A percentile compares a stretch with the other conserved stretches of the same genome.
These are phyloP conservation scores for Aspergillaceae sp. DNA, from an alignment of 2,329 filamentous ascomycete species.

Conservation along the genomic window DNA sequence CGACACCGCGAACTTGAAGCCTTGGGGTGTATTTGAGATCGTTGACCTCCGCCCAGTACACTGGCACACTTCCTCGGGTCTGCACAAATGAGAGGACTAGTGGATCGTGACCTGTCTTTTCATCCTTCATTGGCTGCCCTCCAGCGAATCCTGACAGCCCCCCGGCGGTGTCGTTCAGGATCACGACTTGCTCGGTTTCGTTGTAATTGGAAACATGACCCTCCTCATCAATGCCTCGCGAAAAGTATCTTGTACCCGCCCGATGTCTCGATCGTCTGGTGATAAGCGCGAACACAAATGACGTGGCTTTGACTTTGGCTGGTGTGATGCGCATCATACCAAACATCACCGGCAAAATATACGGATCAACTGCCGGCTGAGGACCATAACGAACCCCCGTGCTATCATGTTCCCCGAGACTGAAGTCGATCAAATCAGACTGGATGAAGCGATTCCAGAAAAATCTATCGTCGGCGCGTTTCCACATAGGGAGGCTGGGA, in stretches of 20 bases:
- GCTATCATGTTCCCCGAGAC: conserved; percentile 47
- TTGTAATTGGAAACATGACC: conserved; percentile 99
- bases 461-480: conserved; percentile 89
- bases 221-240: conserved; percentile 83
- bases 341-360: conserved; percentile 90
- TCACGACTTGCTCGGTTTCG: conserved; percentile 87
- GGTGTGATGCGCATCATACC: conserved; percentile 89
- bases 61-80: conserved; percentile 89
- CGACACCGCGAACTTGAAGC: conserved; percentile 76
- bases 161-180: conserved; percentile 72
- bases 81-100: conserved; percentile 94
- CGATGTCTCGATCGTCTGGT: conserved; percentile 81
- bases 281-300: conserved; percentile 77
- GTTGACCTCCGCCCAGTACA: conserved; percentile 95
- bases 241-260: conserved; percentile 89
- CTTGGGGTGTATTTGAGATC: conserved; percentile 84
- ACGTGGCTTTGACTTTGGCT: conserved; percentile 74
- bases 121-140: conserved; percentile 65
- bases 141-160: conserved; percentile 74
- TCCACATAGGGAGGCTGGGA: conserved; percentile 68
- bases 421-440: conserved; percentile 83
- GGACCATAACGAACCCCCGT: conserved; percentile 41
- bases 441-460: conserved; percentile 97
- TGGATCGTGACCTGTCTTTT: conserved; percentile 63
- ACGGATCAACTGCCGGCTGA: conserved; percentile 75